Evolutionary conservation across 2,329 filamentous ascomycete genomes (phyloP).

Genomic region (Macrophomina pseudophaseolina): DNA sequence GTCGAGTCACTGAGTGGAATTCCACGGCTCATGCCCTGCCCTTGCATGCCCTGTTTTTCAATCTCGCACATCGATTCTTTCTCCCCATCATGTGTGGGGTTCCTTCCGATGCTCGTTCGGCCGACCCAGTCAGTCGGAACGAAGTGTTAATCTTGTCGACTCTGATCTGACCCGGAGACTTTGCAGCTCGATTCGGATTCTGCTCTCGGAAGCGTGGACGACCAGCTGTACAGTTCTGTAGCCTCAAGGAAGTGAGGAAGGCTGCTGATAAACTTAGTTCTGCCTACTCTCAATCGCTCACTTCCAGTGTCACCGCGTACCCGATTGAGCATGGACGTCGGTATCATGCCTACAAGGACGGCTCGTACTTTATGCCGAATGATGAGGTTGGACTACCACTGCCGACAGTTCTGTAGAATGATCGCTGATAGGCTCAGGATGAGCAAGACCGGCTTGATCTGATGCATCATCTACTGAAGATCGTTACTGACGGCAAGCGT

Average conservation of each 20-base stretch:
- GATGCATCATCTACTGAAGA: constrained; percentile 34
- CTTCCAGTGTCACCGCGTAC: constrained; percentile 30
- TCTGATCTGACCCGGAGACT: background rate
- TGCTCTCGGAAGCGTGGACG: constrained; percentile 4
- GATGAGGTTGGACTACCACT: constrained; percentile 30
- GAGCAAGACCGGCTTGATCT: constrained; percentile 42
- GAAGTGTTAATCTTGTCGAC: background rate
- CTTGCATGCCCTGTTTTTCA: too few species aligned
- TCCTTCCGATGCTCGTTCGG: too few species aligned
- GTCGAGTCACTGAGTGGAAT: background rate
- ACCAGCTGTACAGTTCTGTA: background rate
- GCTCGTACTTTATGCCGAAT: constrained; percentile 36
- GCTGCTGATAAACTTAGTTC: background rate
- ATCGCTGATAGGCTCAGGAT: background rate
- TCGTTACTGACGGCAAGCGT: constrained; percentile 36
- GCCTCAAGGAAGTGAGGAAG: background rate
- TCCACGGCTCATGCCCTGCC: background rate
- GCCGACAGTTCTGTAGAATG: rapidly evolving
- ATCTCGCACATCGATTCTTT: too few species aligned
- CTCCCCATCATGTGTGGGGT: too few species aligned
- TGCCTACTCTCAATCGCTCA: constrained; percentile 12
- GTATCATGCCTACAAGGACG: constrained; percentile 36
- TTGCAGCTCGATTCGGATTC: constrained; percentile 7
- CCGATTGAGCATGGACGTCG: constrained; percentile 36
- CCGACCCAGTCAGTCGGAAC: background rate